Percentiles rank a stretch among this genome's conserved stretches.
Conservation (phyloP, 257 asterid species). For the Jaltomata sinuosa region DNA sequence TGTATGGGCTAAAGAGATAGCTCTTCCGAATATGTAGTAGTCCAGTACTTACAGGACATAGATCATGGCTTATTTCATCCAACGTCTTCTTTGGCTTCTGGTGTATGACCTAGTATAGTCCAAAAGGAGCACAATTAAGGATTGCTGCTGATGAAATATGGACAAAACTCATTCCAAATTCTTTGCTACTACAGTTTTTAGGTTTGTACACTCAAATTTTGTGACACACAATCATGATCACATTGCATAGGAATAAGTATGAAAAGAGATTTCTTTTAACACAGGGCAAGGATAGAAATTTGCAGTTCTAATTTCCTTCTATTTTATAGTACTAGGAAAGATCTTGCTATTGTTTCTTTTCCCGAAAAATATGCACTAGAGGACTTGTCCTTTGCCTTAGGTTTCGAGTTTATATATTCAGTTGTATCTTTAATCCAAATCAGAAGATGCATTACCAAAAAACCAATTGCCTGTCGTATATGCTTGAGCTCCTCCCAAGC, state of each 20-base stretch:
- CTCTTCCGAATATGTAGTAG: not conserved
- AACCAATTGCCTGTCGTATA: constrained; percentile 98
- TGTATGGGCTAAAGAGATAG: not conserved
- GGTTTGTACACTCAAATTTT: not conserved
- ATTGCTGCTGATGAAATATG: not conserved
- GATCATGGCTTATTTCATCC: constrained; percentile 95
- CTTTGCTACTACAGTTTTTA: not conserved
- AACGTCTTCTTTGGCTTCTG: constrained; percentile 96
- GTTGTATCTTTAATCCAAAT: not conserved
- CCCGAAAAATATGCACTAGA: not conserved
- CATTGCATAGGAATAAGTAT: not conserved
- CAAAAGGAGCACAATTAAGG: constrained; percentile 2
- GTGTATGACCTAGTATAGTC: constrained; percentile 73
- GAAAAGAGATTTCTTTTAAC: not conserved
- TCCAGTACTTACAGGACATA: constrained; percentile 75
- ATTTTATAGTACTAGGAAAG: not conserved
- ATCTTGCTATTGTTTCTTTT: not conserved
- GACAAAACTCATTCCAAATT: not conserved
- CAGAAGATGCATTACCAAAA: constrained; percentile 51
- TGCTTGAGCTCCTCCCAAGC: constrained; percentile 99
- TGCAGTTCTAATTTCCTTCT: not conserved
- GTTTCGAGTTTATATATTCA: not conserved
- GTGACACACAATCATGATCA: not conserved
- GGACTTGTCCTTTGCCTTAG: not conserved
- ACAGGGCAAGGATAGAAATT: not conserved